Base-by-base conservation (phyloP, 169 alveolate genomes). In the Pseudocohnilembus persalinus region DNA sequence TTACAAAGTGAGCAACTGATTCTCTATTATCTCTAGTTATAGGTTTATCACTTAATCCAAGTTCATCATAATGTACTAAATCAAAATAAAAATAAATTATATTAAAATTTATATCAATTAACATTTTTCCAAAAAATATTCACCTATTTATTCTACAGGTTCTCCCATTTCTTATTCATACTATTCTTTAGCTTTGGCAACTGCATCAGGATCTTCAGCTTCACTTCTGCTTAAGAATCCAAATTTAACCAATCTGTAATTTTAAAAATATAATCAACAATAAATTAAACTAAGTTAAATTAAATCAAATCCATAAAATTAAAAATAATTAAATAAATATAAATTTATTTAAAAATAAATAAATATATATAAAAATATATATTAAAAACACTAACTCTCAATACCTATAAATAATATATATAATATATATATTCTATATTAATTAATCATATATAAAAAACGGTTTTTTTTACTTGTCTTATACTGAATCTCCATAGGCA, bases 21-120 rank as follows among this genome's bases (percentile, higher is more conserved):
- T 79, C 84, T 79, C 84, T 79, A n/a, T 79, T 79, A 49, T 64
- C 84, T 72, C 49, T 79, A 26, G 84, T 79, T 15, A 79, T 28
- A 29, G 84, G 84, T 32, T 79, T 79, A 35, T 79, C 84, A 29
- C 76, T 64, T 33, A n/a, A 29, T 34, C 63, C 35, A 63, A 49
- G 29, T 79, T 34, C 1, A 79, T 79, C 84, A 31, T 28, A 15
- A 29, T 34, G 0, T 20, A 49, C 84, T 79, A 30, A 31, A 1
- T 15, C 0, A 31, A 4, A 31, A 0, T 77, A 11, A 32, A 31
- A 25, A n/a, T 32, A 31, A 11, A 15, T 24, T 77, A 64, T 32
- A n/a, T 16, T 32, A 31, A n/a, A 77, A 77, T 32, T 30, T n/a
- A n/a, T n/a, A n/a, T 77, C 31, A 34, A 77, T 35, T 77, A 24